A percentile compares a stretch with the other conserved stretches of the same genome.
phyloP scores from a whole-genome alignment of 2,329 filamentous ascomycete genomes.

The Sordariomycetes sp. region DNA sequence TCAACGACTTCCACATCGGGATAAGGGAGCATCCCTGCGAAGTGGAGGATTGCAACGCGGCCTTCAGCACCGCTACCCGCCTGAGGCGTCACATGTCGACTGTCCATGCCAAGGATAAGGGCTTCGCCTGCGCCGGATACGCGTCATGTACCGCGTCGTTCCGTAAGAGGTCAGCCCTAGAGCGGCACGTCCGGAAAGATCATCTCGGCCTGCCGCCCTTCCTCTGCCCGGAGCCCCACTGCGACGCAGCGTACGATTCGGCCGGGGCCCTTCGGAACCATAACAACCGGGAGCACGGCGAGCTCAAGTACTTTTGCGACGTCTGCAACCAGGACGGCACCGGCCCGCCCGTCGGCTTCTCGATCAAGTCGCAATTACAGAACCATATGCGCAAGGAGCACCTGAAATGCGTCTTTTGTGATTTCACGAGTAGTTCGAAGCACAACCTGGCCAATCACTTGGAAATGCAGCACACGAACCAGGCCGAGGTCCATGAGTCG shows the following conservation, averaged over 20 bases:
- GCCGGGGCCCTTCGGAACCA: conserved; percentile 63
- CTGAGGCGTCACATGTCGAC: conserved; percentile 62
- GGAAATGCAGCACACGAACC: conserved; percentile 62
- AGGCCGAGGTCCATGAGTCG: conserved; percentile 38
- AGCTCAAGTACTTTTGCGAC: conserved; percentile 64
- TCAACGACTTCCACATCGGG: conserved; percentile 69
- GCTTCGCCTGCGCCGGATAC: conserved; percentile 62
- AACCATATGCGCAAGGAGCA: conserved; percentile 65
- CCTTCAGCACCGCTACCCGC: conserved; percentile 69
- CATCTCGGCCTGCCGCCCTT: conserved; percentile 66
- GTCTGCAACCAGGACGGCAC: conserved; percentile 46
- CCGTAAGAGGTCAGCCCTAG: conserved; percentile 76
- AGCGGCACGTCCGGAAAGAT: conserved; percentile 68
- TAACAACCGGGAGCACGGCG: conserved; percentile 56
- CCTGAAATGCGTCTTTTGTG: conserved; percentile 66
- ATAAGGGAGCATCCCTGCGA: conserved; percentile 61
- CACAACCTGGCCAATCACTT: conserved; percentile 66
- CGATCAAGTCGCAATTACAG: conserved; percentile 60
- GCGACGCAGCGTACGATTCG: conserved; percentile 62
- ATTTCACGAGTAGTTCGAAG: conserved; percentile 53
- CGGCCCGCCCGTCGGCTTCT: conserved; percentile 48
- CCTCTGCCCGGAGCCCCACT: conserved; percentile 52
- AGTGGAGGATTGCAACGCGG: conserved; percentile 65
- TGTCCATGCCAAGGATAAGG: conserved; percentile 62
- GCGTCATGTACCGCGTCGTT: conserved; percentile 67